These are phyloP conservation scores for Picochlorum sp. DNA, from an alignment of 139 green algal genomes.

Conservation along the genomic window DNA sequence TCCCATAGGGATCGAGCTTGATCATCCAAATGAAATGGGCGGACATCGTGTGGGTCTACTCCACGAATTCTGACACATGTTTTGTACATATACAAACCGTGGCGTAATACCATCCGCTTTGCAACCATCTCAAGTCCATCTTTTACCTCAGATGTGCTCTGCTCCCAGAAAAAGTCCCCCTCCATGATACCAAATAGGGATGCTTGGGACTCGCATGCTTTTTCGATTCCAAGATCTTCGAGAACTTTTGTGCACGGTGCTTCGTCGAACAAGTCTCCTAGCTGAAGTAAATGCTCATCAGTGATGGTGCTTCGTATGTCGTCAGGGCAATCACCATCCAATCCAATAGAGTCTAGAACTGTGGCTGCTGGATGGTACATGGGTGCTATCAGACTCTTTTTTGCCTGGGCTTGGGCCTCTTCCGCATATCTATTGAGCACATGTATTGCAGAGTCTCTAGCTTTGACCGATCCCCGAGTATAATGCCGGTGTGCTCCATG, in stretches of 20 bases:
- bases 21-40: slow-evolving; percentile 53
- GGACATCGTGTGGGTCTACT: slow-evolving; percentile 35
- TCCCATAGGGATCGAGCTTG: slow-evolving; percentile 40
- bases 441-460: not conserved
- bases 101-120: slow-evolving; percentile 48
- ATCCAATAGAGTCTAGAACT: slow-evolving; percentile 19
- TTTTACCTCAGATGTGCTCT: slow-evolving; percentile 40
- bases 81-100: slow-evolving; percentile 50
- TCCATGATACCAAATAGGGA: slow-evolving; percentile 40
- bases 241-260: not conserved
- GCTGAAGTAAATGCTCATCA: slow-evolving; percentile 53
- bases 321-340: slow-evolving; percentile 28
- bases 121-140: slow-evolving; percentile 44
- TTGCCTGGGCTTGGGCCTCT: not conserved
- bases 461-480: slow-evolving; percentile 9
- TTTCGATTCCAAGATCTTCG: slow-evolving; percentile 4
- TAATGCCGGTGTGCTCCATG: slow-evolving; percentile 10
- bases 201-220: slow-evolving; percentile 1
- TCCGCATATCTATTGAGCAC: not conserved
- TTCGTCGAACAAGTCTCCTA: slow-evolving; percentile 45
- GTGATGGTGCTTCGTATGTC: slow-evolving; percentile 27
- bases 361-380: not conserved
- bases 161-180: not conserved
- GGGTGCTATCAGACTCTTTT: not conserved
- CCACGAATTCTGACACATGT: slow-evolving; percentile 33